Conservation (phyloP, 2,329 filamentous ascomycete species). For the Claviceps sp. region DNA sequence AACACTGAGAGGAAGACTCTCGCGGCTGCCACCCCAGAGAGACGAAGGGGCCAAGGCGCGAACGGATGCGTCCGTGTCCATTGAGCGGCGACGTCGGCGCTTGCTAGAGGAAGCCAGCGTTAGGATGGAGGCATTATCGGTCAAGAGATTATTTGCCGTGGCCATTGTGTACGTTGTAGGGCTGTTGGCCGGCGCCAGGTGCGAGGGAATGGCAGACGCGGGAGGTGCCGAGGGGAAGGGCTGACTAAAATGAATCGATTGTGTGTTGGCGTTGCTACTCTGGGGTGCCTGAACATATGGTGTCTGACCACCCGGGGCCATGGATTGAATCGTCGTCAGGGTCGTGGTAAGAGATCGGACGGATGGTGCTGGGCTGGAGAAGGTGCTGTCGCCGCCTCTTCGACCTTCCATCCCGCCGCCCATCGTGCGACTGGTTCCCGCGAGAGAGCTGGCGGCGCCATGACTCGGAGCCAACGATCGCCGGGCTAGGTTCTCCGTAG, state of each 20-base stretch:
- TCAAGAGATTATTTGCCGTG: conserved; percentile 69
- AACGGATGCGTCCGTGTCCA: conserved; percentile 77
- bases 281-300: conserved; percentile 13
- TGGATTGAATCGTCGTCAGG: conserved; percentile 72
- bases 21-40: conserved; percentile 68
- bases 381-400: conserved; percentile 62
- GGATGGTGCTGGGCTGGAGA: conserved; percentile 71
- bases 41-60: conserved; percentile 73
- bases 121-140: conserved; percentile 75
- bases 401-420: conserved; percentile 53
- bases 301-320: conserved; percentile 41
- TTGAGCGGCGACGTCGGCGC: conserved; percentile 59
- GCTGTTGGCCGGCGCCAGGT: conserved; percentile 44
- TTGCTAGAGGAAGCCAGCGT: conserved; percentile 76
- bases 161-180: conserved; percentile 65
- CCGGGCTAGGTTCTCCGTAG: conserved; percentile 68
- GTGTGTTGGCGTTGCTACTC: conserved; percentile 24
- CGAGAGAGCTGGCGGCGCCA: conserved; percentile 41
- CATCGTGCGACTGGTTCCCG: conserved; percentile 61
- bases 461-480: conserved; percentile 68
- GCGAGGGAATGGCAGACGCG: conserved; percentile 58
- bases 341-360: conserved; percentile 72
- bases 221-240: conserved; percentile 52
- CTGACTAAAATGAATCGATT: conserved; percentile 49
- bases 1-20: conserved; percentile 66